Percentiles rank a stretch among this genome's conserved stretches.
These are phyloP conservation scores for Oryza meyeriana DNA, from an alignment of 176 grass and related monocot genomes.

Conservation along the genomic window DNA sequence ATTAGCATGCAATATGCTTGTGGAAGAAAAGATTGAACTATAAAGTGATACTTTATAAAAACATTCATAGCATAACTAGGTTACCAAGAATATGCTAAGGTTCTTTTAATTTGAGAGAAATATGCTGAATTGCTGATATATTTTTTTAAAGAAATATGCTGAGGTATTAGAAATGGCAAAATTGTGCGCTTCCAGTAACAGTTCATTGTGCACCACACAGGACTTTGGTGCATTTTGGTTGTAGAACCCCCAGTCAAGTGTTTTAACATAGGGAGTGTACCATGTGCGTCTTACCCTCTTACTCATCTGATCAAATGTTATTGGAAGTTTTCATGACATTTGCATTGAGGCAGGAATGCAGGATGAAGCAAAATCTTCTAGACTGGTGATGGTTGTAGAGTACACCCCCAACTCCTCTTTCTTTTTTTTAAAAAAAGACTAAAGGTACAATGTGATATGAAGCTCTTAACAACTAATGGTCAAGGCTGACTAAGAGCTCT, in stretches of 20 bases:
- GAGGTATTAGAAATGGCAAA: neutral
- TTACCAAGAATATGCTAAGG: neutral
- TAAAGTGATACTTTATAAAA: neutral
- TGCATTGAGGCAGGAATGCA: neutral
- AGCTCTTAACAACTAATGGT: neutral
- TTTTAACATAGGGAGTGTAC: neutral
- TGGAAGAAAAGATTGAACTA: constrained; percentile 4
- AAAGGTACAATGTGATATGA: too few species aligned
- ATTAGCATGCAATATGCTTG: neutral
- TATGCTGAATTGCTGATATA: neutral
- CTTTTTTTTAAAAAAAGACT: too few species aligned
- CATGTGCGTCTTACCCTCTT: neutral
- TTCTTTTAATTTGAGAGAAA: neutral
- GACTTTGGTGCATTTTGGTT: neutral
- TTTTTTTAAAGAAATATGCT: neutral
- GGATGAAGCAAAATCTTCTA: neutral
- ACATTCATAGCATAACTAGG: neutral
- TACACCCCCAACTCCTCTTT: too few species aligned
- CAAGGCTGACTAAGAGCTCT: neutral
- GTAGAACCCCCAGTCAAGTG: neutral
- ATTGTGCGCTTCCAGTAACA: neutral
- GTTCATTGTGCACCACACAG: neutral
- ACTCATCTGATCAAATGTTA: neutral
- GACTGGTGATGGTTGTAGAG: too few species aligned
- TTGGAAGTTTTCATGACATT: neutral